Evolutionary conservation across 2,329 filamentous ascomycete genomes (phyloP).

Genomic region (Xylaria sp.): DNA sequence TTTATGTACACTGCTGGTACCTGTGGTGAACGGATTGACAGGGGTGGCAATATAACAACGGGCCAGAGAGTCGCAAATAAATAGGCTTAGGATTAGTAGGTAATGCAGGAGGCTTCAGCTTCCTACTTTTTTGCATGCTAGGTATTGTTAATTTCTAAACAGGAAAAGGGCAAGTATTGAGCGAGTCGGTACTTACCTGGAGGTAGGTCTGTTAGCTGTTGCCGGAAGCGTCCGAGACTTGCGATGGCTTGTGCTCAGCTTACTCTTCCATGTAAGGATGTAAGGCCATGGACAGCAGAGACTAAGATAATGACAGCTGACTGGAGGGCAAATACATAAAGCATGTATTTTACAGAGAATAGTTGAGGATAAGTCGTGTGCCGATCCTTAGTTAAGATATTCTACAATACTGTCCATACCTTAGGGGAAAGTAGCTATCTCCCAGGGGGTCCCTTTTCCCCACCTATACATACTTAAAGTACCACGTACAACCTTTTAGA

Average conservation of each 20-base stretch:
- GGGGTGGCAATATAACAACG: neutral
- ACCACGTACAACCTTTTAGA: too few species aligned
- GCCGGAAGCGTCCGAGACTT: conserved; percentile 30
- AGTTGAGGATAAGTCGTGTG: neutral
- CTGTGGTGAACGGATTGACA: neutral
- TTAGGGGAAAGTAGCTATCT: too few species aligned
- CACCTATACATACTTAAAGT: too few species aligned
- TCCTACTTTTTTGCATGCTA: neutral
- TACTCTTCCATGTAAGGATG: neutral
- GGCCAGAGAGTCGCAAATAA: neutral
- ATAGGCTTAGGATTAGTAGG: too few species aligned
- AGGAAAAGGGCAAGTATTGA: neutral
- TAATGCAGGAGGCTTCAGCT: too few species aligned
- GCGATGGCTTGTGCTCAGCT: neutral
- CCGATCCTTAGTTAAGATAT: neutral
- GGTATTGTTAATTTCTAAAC: neutral
- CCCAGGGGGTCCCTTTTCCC: too few species aligned
- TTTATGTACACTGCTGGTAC: conserved; percentile 1
- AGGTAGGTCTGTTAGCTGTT: neutral
- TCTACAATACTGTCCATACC: too few species aligned
- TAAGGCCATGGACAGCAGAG: neutral
- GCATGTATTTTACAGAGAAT: neutral
- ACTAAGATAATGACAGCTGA: neutral
- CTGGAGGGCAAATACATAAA: neutral
- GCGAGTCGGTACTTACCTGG: neutral